Conservation (phyloP, 768 basidiomycete species). For the Calocera cornea region DNA sequence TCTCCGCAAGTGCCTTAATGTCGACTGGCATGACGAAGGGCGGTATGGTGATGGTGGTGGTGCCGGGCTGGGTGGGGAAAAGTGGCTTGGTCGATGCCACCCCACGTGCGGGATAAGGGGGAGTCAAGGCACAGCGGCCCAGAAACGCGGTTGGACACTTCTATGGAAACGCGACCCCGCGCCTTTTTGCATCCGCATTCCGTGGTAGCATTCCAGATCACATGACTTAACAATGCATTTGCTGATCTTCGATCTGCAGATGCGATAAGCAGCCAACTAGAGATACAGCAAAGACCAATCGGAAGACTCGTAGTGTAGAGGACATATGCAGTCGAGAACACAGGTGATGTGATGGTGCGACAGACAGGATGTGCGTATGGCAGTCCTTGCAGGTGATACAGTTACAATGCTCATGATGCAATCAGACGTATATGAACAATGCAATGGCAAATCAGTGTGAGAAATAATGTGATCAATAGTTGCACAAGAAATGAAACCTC, state of each 20-base stretch:
- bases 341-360: background rate
- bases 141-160: background rate
- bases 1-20: background rate
- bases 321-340: background rate
- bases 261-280: background rate
- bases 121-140: background rate
- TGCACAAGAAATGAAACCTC: background rate
- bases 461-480: background rate
- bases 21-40: background rate
- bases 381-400: conserved; percentile 1
- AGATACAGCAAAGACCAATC: background rate
- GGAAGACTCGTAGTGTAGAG: background rate
- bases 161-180: conserved; percentile 4
- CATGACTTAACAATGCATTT: background rate
- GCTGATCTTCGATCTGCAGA: background rate
- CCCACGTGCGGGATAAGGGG: background rate
- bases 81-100: background rate
- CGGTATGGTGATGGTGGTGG: background rate
- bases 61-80: background rate
- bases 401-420: background rate
- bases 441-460: background rate
- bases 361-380: background rate
- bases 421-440: background rate
- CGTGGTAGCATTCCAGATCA: background rate
- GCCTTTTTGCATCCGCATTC: background rate